phyloP scores from a whole-genome alignment of 2,329 filamentous ascomycete genomes.

The Scedosporium minutisporum region DNA sequence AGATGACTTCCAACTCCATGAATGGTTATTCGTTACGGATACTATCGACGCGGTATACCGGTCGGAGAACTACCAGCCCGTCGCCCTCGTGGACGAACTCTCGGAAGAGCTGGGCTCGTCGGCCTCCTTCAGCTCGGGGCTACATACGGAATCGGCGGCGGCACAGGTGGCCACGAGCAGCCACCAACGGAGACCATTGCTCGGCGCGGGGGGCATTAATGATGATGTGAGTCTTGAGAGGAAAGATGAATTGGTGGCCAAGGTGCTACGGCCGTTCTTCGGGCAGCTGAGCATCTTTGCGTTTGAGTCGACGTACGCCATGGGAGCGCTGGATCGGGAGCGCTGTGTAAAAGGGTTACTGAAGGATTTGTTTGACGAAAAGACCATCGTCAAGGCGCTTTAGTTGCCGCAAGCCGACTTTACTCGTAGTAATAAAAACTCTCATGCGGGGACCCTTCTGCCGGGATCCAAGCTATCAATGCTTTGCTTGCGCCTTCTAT shows the following conservation, averaged over 20 bases:
- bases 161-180: conserved; percentile 25
- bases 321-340: conserved; percentile 59
- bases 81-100: conserved; percentile 76
- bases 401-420: conserved; percentile 18
- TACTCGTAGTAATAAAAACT: conserved; percentile 4
- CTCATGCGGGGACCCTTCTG: not conserved
- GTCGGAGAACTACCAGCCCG: conserved; percentile 55
- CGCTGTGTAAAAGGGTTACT: conserved; percentile 55
- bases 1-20: conserved; percentile 95
- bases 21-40: conserved; percentile 96
- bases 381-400: conserved; percentile 52
- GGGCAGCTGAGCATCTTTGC: conserved; percentile 84
- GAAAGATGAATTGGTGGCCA: conserved; percentile 61
- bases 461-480: conserved; percentile 52
- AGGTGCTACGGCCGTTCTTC: conserved; percentile 79
- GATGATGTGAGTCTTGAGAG: conserved; percentile 49
- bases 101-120: conserved; percentile 61
- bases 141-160: conserved; percentile 26
- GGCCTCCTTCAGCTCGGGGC: conserved; percentile 20
- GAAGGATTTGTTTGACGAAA: conserved; percentile 72
- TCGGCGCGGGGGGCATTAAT: conserved; percentile 42
- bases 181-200: conserved; percentile 35
- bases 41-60: conserved; percentile 94
- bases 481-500: conserved; percentile 84
- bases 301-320: conserved; percentile 87